phyloP scores from a whole-genome alignment of 352 stramenopile species.

The Pelagophyceae sp. region DNA sequence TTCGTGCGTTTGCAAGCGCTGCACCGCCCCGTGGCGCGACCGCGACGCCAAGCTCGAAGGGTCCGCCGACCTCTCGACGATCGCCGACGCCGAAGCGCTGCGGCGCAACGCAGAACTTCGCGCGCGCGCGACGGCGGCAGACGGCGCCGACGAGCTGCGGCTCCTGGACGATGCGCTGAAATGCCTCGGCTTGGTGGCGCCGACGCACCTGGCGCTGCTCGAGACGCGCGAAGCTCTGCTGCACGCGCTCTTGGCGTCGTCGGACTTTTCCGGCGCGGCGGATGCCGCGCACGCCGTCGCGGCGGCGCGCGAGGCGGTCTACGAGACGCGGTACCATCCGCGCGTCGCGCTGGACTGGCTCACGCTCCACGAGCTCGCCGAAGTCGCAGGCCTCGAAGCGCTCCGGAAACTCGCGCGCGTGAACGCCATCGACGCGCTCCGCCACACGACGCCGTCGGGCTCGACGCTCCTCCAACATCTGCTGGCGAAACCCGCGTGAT shows the following conservation, averaged over 20 bases:
- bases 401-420: no score
- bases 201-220: neutral
- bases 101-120: neutral
- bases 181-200: neutral
- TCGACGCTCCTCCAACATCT: no score
- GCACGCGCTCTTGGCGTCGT: neutral
- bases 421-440: no score
- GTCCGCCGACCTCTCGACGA: neutral
- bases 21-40: neutral
- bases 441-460: no score
- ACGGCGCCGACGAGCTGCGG: neutral
- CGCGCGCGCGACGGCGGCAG: neutral
- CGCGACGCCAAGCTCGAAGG: neutral
- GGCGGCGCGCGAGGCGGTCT: neutral
- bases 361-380: neutral
- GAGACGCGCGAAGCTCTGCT: neutral
- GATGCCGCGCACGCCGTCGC: no score
- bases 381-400: neutral
- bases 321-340: neutral
- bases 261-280: neutral
- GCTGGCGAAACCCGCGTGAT: no score
- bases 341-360: conserved; percentile 1
- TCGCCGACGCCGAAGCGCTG: neutral
- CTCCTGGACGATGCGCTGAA: neutral
- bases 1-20: neutral